A percentile compares a stretch with the other conserved stretches of the same genome.
These are phyloP conservation scores for Fusarium temperatum DNA, from an alignment of 2,329 filamentous ascomycete genomes.

Conservation along the genomic window DNA sequence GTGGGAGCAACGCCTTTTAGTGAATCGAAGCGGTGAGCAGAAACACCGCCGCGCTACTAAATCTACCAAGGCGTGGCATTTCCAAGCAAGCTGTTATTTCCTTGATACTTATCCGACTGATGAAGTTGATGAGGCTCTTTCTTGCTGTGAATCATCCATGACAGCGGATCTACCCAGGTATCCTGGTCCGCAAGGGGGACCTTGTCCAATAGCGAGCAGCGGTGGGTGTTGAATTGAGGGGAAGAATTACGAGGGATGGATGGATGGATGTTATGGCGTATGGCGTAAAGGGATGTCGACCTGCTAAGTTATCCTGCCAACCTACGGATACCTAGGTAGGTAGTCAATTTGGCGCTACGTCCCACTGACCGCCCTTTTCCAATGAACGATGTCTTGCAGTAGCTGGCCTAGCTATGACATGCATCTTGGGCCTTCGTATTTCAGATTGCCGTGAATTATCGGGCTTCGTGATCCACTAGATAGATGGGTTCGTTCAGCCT, in stretches of 20 bases:
- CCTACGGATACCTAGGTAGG: neutral
- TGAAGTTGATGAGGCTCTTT: conserved; percentile 33
- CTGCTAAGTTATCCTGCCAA: neutral
- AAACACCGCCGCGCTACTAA: neutral
- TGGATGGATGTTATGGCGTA: neutral
- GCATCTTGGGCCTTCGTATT: neutral
- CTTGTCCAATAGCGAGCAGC: conserved; percentile 18
- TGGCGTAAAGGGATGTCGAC: conserved; percentile 7
- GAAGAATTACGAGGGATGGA: conserved; percentile 2
- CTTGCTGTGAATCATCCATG: conserved; percentile 16
- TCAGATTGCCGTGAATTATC: neutral
- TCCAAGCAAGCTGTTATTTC: neutral
- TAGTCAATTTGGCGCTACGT: neutral
- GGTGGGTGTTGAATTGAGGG: conserved; percentile 14
- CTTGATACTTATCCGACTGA: neutral
- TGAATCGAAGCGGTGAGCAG: conserved; percentile 11
- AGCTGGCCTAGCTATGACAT: neutral
- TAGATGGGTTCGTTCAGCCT: neutral
- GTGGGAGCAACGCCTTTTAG: conserved; percentile 10
- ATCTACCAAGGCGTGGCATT: neutral
- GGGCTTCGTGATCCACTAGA: neutral
- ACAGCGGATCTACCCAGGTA: conserved; percentile 42
- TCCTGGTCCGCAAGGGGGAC: conserved; percentile 20
- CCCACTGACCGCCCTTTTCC: conserved; percentile 5
- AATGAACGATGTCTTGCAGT: neutral